Evolutionary conservation across 2,329 filamentous ascomycete genomes (phyloP), one percentile per base, ranked within the genome.

Genomic region (Monosporascus ibericus): DNA sequence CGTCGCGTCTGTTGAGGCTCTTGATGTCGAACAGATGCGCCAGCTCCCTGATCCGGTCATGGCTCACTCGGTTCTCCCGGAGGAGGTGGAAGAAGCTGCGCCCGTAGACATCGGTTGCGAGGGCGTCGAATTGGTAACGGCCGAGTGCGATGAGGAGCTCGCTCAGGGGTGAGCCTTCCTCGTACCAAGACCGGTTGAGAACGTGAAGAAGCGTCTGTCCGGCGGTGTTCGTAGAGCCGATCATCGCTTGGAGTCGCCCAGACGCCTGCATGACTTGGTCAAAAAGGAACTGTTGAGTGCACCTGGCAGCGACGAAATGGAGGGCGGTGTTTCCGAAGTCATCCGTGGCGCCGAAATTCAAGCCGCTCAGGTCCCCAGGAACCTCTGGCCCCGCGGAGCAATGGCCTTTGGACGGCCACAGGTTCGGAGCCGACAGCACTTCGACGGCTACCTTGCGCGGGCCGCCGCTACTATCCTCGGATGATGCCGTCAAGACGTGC

Each of bases 321-420:
- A 80, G 78, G 44, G 78, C 70, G 5, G 71, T 80, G 39, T 80
- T 76, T 1, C 79, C 79, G 55, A 79, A 82, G 38, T 70, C 62
- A 55, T 83, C 80, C 15, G 65, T 64, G 2, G 63, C 59, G 20
- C 67, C 66, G 27, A 78, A 49, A 48, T 68, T 59, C 22, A 73
- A 64, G 37, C 60, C 30, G 8, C 60, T 48, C 22, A 53, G 48
- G 1, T 56, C 47, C 6, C 68, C 47, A 11, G 77, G 54, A 3
- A 62, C 52, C 0, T 44, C 52, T 14, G 72, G 58, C 8, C 36
- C 50, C 37, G 54, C 46, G 20, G 39, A 18, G 18, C 39, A 42
- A 15, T 6, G 39, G 14, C 39, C 39, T 20, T 22, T 42, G 11
- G 18, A 18, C 18, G 39, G 39, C 59, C 58, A 61, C 38, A 52